phyloP scores from a whole-genome alignment of 2,329 filamentous ascomycete genomes.

The Amesomyces nigricolor region DNA sequence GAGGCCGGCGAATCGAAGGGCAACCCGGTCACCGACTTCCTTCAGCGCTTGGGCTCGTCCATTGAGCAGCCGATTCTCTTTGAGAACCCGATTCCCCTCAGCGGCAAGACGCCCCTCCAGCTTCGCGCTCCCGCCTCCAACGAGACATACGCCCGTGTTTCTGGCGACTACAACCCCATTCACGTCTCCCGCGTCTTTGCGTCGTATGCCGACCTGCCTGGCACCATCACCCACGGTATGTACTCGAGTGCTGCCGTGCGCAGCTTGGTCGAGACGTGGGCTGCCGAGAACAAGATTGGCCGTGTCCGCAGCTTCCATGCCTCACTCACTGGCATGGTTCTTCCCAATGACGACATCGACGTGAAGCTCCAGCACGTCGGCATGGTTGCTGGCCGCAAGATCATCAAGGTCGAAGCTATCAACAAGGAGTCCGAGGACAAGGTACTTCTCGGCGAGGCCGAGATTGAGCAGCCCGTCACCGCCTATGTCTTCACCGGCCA shows the following conservation, averaged over 20 bases:
- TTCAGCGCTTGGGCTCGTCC: conserved; percentile 81
- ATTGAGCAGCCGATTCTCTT: conserved; percentile 97
- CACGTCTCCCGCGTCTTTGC: conserved; percentile 97
- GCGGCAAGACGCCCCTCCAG: conserved; percentile 81
- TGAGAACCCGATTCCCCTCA: conserved; percentile 93
- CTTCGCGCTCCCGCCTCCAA: conserved; percentile 92
- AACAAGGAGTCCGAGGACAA: conserved; percentile 97
- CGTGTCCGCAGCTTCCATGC: conserved; percentile 97
- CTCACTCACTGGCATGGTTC: conserved; percentile 94
- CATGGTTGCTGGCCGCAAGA: conserved; percentile 97
- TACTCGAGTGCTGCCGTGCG: conserved; percentile 96
- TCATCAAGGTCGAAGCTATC: conserved; percentile 95
- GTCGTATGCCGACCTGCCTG: conserved; percentile 88
- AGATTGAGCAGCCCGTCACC: conserved; percentile 95
- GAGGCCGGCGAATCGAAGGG: conserved; percentile 86
- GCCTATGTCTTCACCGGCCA: conserved; percentile 98
- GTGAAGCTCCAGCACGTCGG: conserved; percentile 95
- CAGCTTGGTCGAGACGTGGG: conserved; percentile 96
- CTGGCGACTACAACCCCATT: conserved; percentile 97
- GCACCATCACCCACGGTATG: conserved; percentile 99
- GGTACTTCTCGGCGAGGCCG: conserved; percentile 88
- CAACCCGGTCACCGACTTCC: conserved; percentile 94
- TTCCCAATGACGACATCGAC: conserved; percentile 91
- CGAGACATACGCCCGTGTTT: conserved; percentile 95
- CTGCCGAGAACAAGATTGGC: conserved; percentile 96